Conservation (phyloP, 1,139 yeast genomes). For the Protomyces inundatus region DNA sequence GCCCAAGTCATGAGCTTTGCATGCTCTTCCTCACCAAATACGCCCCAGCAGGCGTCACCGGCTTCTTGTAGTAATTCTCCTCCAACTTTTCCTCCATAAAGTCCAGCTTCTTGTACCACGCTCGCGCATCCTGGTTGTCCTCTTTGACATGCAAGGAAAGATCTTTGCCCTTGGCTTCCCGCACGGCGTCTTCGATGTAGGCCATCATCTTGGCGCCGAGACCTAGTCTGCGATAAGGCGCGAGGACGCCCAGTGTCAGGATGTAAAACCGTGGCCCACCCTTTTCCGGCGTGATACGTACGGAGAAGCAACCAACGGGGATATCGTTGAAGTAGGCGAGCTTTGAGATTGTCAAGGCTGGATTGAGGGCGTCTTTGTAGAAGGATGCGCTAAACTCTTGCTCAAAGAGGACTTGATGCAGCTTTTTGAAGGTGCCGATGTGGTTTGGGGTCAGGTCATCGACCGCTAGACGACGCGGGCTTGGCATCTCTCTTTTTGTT, state of each 20-base stretch:
- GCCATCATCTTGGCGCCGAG: conserved; percentile 23
- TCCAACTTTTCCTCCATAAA: conserved; percentile 6
- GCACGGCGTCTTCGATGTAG: conserved; percentile 9
- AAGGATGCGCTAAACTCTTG: conserved; percentile 16
- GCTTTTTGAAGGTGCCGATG: conserved; percentile 24
- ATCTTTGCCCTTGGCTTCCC: conserved; percentile 14
- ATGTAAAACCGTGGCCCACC: conserved; percentile 19
- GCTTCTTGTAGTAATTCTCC: conserved; percentile 19
- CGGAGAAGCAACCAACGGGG: conserved; percentile 26
- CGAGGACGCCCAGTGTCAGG: conserved; percentile 28
- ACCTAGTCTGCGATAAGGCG: conserved; percentile 27
- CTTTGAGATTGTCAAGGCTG: conserved; percentile 19
- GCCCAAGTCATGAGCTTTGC: neutral
- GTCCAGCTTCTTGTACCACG: conserved; percentile 21
- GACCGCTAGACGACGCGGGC: conserved; percentile 37
- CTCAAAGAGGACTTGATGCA: conserved; percentile 28
- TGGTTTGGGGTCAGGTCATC: conserved; percentile 26
- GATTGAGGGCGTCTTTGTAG: conserved; percentile 27
- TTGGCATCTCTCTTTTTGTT: conserved; percentile 43
- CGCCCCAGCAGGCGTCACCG: conserved; percentile 13
- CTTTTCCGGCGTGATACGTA: conserved; percentile 24
- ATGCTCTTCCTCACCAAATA: conserved; percentile 11
- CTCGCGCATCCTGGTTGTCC: conserved; percentile 16
- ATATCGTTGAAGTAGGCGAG: conserved; percentile 28
- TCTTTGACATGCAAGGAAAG: conserved; percentile 20